These are phyloP conservation scores for Ceratocystis albifundus DNA, from an alignment of 2,329 filamentous ascomycete genomes.

Conservation along the genomic window DNA sequence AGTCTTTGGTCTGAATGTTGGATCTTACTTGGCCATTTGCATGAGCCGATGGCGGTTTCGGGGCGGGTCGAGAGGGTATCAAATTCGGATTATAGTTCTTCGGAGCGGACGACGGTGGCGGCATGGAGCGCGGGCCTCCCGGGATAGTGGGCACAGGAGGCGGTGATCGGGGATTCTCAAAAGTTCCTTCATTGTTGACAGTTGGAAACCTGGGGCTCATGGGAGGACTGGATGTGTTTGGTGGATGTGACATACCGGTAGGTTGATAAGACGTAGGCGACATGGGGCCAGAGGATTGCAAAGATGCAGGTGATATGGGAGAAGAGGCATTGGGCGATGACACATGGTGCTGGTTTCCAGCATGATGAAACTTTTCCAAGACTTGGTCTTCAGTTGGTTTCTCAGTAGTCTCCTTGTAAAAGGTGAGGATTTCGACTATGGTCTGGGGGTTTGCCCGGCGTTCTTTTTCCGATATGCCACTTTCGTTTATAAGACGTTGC, in stretches of 20 bases:
- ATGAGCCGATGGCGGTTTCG: slow-evolving; percentile 61
- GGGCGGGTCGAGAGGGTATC: slow-evolving; percentile 73
- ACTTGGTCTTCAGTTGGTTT: slow-evolving; percentile 70
- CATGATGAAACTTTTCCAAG: slow-evolving; percentile 93
- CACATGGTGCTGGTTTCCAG: slow-evolving; percentile 36
- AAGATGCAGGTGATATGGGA: slow-evolving; percentile 36
- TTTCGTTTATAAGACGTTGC: slow-evolving; percentile 90
- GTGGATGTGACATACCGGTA: slow-evolving; percentile 40
- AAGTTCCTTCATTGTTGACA: slow-evolving; percentile 81
- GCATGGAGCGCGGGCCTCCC: slow-evolving; percentile 31
- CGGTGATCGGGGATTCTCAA: slow-evolving; percentile 89
- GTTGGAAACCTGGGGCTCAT: slow-evolving; percentile 74
- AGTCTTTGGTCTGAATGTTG: slow-evolving; percentile 49
- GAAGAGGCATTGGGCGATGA: slow-evolving; percentile 33
- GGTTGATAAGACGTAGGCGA: slow-evolving; percentile 45
- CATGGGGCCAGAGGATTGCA: slow-evolving; percentile 33
- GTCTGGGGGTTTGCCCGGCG: slow-evolving; percentile 92
- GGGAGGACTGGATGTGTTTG: slow-evolving; percentile 60
- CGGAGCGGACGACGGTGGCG: slow-evolving; percentile 26
- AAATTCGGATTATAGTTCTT: slow-evolving; percentile 44
- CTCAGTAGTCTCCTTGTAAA: slow-evolving; percentile 91
- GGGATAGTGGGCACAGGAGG: slow-evolving; percentile 60
- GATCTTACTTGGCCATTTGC: slow-evolving; percentile 40
- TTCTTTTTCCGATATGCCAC: slow-evolving; percentile 91
- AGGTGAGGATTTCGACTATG: slow-evolving; percentile 88